A percentile compares a stretch with the other conserved stretches of the same genome.
These are phyloP conservation scores for Gentiana macrophylla DNA, from an alignment of 257 asterid species.

Conservation along the genomic window DNA sequence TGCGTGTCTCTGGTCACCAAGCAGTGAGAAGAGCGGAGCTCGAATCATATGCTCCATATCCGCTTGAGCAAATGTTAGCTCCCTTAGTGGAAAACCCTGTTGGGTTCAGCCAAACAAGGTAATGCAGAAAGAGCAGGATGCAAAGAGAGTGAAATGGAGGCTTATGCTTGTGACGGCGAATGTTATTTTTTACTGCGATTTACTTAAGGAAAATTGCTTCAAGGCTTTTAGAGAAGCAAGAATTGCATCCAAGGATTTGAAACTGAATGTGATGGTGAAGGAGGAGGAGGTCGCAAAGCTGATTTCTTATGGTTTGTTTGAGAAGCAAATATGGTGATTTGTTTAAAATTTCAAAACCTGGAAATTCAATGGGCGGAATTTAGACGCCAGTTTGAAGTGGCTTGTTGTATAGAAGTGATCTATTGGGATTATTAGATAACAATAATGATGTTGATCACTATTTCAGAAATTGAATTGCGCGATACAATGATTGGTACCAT, in stretches of 20 bases:
- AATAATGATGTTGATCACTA: no score
- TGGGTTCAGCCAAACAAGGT: conserved; percentile 36
- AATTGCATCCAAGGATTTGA: conserved; percentile 26
- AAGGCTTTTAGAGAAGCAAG: conserved; percentile 54
- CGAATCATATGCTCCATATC: conserved; percentile 85
- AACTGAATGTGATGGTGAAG: conserved; percentile 23
- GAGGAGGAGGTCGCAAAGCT: conserved; percentile 39
- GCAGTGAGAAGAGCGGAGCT: conserved; percentile 74
- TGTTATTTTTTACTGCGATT: conserved; percentile 32
- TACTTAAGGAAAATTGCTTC: conserved; percentile 50
- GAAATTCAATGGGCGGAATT: no score
- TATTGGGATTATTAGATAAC: no score
- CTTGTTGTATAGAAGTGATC: no score
- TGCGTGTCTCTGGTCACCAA: conserved; percentile 42
- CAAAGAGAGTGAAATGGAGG: conserved; percentile 72
- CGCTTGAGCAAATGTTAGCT: conserved; percentile 66
- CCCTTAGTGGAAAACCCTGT: conserved; percentile 65
- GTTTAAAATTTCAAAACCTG: conserved; percentile 7
- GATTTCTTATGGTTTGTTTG: conserved; percentile 46
- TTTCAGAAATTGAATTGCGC: no score
- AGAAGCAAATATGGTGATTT: conserved; percentile 8
- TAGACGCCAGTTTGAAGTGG: no score
- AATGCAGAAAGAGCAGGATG: conserved; percentile 54
- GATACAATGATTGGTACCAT: no score
- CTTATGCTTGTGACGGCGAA: conserved; percentile 48